Evolutionary conservation across 805 yeast genomes (phyloP).

Genomic region (Candida ficus): DNA sequence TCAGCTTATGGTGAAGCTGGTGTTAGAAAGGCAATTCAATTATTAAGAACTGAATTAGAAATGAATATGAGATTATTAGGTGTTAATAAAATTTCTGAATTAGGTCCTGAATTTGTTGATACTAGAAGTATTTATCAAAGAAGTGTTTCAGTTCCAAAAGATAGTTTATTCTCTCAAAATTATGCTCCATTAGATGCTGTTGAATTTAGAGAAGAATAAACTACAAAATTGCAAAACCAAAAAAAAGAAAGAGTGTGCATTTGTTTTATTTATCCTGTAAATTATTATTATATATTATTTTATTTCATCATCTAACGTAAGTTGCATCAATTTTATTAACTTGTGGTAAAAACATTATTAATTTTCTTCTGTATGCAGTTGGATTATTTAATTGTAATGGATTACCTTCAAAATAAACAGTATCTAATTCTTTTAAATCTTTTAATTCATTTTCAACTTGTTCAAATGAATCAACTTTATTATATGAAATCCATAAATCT

Average conservation of each 20-base stretch:
- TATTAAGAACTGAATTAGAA: constrained; percentile 64
- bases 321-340: constrained; percentile 89
- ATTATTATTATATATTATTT: background rate
- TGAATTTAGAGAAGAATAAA: constrained; percentile 33
- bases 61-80: constrained; percentile 82
- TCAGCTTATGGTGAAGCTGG: constrained; percentile 61
- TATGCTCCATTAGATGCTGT: constrained; percentile 55
- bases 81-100: constrained; percentile 52
- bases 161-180: constrained; percentile 46
- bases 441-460: constrained; percentile 65
- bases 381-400: constrained; percentile 72
- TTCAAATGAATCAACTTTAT: constrained; percentile 61
- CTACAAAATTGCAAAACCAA: too few species aligned
- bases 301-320: constrained; percentile 36
- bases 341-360: constrained; percentile 63
- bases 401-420: constrained; percentile 91
- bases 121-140: constrained; percentile 38
- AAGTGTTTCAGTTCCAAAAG: constrained; percentile 44
- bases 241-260: too few species aligned
- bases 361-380: constrained; percentile 82
- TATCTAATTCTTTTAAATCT: constrained; percentile 59
- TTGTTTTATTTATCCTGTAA: too few species aligned
- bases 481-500: constrained; percentile 91
- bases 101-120: constrained; percentile 61
- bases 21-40: constrained; percentile 51